phyloP scores from a whole-genome alignment of 2,329 filamentous ascomycete genomes.

The Aquanectria penicillioides region DNA sequence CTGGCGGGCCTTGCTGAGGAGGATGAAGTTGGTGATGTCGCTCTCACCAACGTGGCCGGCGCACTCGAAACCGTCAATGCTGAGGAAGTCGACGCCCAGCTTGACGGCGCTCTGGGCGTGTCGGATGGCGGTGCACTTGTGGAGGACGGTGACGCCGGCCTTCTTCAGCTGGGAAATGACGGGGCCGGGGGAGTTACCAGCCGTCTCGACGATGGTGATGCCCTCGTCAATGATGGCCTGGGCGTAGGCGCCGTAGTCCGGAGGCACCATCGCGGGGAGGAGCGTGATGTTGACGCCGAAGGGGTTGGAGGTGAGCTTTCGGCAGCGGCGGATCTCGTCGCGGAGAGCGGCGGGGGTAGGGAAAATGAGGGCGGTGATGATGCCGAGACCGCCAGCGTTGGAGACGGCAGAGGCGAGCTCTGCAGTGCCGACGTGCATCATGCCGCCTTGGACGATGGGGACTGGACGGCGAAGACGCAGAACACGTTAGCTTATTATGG shows the following conservation, averaged over 20 bases:
- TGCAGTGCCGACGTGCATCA: conserved; percentile 88
- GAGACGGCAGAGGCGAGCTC: conserved; percentile 80
- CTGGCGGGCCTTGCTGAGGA: conserved; percentile 87
- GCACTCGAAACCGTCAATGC: conserved; percentile 98
- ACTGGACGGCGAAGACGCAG: conserved; percentile 60
- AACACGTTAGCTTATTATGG: neutral
- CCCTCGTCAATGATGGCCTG: conserved; percentile 94
- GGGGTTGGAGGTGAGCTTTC: conserved; percentile 78
- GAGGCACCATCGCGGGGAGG: conserved; percentile 87
- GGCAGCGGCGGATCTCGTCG: conserved; percentile 90
- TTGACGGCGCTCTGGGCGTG: conserved; percentile 93
- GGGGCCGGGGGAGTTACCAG: conserved; percentile 87
- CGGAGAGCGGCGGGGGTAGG: conserved; percentile 91
- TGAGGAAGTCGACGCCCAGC: conserved; percentile 95
- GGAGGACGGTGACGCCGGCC: conserved; percentile 80
- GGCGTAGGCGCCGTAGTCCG: conserved; percentile 92
- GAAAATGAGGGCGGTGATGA: conserved; percentile 91
- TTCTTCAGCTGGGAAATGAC: conserved; percentile 90
- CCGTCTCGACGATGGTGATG: conserved; percentile 90
- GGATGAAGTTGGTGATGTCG: conserved; percentile 90
- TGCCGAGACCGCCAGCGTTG: conserved; percentile 84
- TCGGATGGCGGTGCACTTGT: conserved; percentile 97
- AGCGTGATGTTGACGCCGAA: conserved; percentile 97
- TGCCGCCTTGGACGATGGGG: conserved; percentile 85
- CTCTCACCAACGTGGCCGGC: conserved; percentile 88